These are phyloP conservation scores for Curvularia hawaiiensis DNA, from an alignment of 2,329 filamentous ascomycete species.

Conservation along the genomic window DNA sequence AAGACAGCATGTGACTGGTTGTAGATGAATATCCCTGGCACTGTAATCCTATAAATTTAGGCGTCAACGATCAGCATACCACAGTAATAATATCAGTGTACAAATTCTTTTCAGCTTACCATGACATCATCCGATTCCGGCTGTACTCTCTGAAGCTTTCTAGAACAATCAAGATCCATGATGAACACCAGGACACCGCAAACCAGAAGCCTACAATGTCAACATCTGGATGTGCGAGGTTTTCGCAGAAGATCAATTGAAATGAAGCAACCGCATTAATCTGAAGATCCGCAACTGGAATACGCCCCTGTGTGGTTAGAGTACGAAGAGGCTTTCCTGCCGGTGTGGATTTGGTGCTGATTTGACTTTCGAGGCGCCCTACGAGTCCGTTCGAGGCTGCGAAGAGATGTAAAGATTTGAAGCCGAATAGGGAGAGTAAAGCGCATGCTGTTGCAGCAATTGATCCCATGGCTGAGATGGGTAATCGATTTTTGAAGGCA, in stretches of 20 bases:
- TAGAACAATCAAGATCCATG: constrained; percentile 2
- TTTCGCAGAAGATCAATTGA: not conserved
- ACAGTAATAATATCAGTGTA: not conserved
- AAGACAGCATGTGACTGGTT: constrained; percentile 4
- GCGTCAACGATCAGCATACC: not conserved
- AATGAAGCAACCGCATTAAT: constrained; percentile 4
- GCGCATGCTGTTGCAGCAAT: not conserved
- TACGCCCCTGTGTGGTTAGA: not conserved
- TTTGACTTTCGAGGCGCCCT: not conserved
- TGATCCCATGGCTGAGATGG: not conserved
- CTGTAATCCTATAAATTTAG: not conserved
- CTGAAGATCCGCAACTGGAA: not conserved
- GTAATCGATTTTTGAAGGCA: not conserved
- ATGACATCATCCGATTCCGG: not conserved
- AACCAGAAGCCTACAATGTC: constrained; percentile 3
- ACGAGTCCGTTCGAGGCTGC: not conserved
- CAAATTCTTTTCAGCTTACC: not conserved
- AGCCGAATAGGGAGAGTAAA: not conserved
- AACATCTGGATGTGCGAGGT: not conserved
- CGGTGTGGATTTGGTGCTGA: not conserved
- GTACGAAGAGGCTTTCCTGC: not conserved
- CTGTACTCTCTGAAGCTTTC: constrained; percentile 5
- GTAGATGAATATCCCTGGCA: constrained; percentile 1
- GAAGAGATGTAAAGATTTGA: constrained; percentile 1
- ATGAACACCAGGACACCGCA: not conserved